Evolutionary conservation across 2,329 filamentous ascomycete species (phyloP).

Genomic region (Cercospora nicotianae): DNA sequence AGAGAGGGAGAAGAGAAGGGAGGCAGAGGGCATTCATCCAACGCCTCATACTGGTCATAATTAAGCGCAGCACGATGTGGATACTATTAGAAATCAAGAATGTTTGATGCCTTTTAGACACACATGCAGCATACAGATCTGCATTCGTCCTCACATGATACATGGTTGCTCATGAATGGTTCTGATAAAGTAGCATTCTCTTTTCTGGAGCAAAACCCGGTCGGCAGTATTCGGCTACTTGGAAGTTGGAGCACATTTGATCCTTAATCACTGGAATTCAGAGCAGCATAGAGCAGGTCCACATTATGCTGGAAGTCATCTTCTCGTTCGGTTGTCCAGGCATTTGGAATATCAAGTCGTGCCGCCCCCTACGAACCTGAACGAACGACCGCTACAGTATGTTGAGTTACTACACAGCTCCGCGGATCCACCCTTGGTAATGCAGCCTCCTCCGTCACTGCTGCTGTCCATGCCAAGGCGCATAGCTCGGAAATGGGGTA

Average conservation of each 20-base stretch:
- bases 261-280: neutral
- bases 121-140: neutral
- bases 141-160: neutral
- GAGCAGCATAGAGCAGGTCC: neutral
- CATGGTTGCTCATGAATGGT: neutral
- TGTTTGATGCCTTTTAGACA: neutral
- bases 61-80: neutral
- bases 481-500: neutral
- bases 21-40: constrained; percentile 24
- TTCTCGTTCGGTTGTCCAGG: neutral
- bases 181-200: neutral
- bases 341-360: too few species aligned
- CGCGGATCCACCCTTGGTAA: neutral
- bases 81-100: neutral
- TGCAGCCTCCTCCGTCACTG: neutral
- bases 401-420: neutral
- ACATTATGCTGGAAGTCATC: neutral
- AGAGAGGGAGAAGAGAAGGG: constrained; percentile 23
- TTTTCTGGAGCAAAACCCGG: neutral
- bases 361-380: too few species aligned
- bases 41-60: constrained; percentile 31
- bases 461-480: neutral
- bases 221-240: neutral
- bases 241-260: neutral
- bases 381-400: neutral